phyloP scores from a whole-genome alignment of 352 stramenopile genomes.

The Blastocystis sp. region DNA sequence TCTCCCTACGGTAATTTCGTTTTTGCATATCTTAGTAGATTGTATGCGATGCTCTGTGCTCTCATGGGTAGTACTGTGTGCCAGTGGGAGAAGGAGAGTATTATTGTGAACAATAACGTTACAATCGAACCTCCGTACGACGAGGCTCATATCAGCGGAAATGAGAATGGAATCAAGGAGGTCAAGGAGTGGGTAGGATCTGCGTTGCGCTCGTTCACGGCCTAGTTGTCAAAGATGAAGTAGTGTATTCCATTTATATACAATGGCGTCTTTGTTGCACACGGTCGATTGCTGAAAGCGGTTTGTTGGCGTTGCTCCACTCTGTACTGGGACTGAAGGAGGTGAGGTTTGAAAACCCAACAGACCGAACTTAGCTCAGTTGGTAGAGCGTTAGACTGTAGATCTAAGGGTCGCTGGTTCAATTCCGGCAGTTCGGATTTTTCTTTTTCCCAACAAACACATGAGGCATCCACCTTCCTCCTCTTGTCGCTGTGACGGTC shows the following conservation, averaged over 20 bases:
- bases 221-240: slow-evolving; percentile 34
- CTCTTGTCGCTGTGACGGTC: background rate
- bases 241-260: slow-evolving; percentile 9
- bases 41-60: background rate
- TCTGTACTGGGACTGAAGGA: too few species aligned
- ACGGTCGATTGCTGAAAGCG: background rate
- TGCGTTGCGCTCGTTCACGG: background rate
- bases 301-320: too few species aligned
- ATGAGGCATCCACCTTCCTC: background rate
- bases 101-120: slow-evolving; percentile 35
- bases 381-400: background rate
- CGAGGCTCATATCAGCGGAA: background rate
- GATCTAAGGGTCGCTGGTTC: background rate
- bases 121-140: slow-evolving; percentile 18
- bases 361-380: background rate
- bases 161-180: slow-evolving; percentile 60
- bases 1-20: slow-evolving; percentile 66
- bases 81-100: slow-evolving; percentile 23
- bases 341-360: background rate
- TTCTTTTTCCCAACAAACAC: background rate
- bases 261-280: background rate
- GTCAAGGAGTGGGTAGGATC: slow-evolving; percentile 30
- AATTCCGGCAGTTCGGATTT: background rate
- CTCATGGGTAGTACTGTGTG: slow-evolving; percentile 34
- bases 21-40: slow-evolving; percentile 61